These are phyloP conservation scores for Ogataea siamensis DNA, from an alignment of 805 yeast genomes.

Conservation along the genomic window DNA sequence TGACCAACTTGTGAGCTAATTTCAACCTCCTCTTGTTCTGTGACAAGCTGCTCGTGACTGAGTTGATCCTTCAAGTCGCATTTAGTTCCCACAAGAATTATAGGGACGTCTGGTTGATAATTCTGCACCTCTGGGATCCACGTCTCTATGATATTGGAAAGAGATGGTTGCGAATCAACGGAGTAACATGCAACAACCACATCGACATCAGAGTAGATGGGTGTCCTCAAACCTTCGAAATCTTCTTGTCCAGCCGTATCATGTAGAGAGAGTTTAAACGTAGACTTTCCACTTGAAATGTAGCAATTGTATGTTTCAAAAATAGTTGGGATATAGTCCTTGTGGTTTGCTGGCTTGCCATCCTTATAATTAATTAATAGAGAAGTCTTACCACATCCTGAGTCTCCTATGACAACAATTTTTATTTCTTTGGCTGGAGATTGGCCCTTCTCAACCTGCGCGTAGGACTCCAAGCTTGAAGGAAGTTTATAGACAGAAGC, in stretches of 20 bases:
- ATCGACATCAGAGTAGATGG: conserved; percentile 75
- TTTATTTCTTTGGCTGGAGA: conserved; percentile 19
- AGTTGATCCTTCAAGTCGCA: conserved; percentile 46
- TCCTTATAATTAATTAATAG: conserved; percentile 57
- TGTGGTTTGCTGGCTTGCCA: conserved; percentile 71
- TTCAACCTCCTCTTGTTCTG: conserved; percentile 42
- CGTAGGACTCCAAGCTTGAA: conserved; percentile 10
- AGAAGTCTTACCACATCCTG: conserved; percentile 90
- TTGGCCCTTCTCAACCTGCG: conserved; percentile 9
- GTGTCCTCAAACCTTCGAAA: conserved; percentile 74
- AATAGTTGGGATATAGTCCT: conserved; percentile 59
- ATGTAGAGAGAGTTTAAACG: conserved; percentile 33
- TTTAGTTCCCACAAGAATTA: conserved; percentile 75
- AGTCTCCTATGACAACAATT: conserved; percentile 80
- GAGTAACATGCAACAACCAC: conserved; percentile 69
- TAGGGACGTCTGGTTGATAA: conserved; percentile 75
- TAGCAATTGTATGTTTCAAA: conserved; percentile 66
- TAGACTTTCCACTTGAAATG: conserved; percentile 21
- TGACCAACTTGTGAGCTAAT: conserved; percentile 45
- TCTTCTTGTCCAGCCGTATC: conserved; percentile 93
- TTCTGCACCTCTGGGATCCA: conserved; percentile 84
- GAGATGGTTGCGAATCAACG: conserved; percentile 56
- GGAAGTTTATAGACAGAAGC: conserved; percentile 17
- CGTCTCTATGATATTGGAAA: conserved; percentile 66
- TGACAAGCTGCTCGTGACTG: conserved; percentile 32